Evolutionary conservation across 306 rosid species (phyloP).

Genomic region (peach (Prunus persica)): DNA sequence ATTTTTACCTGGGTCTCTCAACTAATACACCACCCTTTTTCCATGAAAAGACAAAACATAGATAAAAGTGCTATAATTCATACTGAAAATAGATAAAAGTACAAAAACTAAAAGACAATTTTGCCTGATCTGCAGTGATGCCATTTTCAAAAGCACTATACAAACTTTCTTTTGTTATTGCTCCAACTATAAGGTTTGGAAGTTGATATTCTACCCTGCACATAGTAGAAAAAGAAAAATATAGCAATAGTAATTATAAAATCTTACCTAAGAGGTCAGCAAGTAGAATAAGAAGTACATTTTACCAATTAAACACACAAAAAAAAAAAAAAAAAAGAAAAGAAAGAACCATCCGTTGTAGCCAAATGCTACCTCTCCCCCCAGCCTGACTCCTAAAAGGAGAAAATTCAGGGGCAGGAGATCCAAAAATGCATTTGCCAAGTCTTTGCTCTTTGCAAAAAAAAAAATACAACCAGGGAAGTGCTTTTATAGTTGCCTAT

Average conservation of each 20-base stretch:
- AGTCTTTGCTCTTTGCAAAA: neutral
- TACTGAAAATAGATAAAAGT: neutral
- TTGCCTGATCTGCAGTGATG: conserved; percentile 78
- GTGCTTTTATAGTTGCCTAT: neutral
- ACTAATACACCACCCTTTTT: conserved; percentile 1
- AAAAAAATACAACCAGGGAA: neutral
- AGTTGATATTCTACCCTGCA: conserved; percentile 93
- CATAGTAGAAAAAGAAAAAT: neutral
- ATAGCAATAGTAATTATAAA: neutral
- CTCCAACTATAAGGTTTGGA: conserved; percentile 96
- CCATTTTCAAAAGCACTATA: conserved; percentile 92
- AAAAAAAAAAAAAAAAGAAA: neutral
- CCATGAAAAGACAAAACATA: neutral
- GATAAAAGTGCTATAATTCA: neutral
- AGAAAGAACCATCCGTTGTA: neutral
- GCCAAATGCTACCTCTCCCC: neutral
- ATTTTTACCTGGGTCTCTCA: neutral
- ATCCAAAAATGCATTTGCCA: neutral
- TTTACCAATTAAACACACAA: neutral
- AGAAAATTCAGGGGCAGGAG: neutral
- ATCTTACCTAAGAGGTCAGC: neutral
- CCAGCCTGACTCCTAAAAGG: neutral
- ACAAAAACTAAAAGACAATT: conserved; percentile 6
- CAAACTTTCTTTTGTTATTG: conserved; percentile 94
- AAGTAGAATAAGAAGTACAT: neutral